phyloP scores from a whole-genome alignment of 495 filamentous ascomycete species.

The Friedmanniomyces endolithicus region DNA sequence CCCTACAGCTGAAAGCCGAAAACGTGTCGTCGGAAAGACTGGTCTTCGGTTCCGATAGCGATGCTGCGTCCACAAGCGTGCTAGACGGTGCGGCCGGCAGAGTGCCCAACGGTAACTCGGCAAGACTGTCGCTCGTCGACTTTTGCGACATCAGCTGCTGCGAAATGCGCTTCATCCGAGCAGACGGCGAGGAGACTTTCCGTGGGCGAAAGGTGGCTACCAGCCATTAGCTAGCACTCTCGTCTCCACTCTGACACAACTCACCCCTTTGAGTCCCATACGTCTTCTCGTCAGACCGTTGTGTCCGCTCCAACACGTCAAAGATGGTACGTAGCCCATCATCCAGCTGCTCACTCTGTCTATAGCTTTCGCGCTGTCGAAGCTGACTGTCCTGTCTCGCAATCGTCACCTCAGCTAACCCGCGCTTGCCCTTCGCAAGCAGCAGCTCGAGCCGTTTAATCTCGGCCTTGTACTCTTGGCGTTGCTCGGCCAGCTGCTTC shows the following conservation, averaged over 20 bases:
- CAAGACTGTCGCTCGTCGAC: neutral
- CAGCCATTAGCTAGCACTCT: neutral
- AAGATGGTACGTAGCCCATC: slow-evolving; percentile 15
- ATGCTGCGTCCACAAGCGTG: neutral
- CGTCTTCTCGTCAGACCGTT: slow-evolving; percentile 18
- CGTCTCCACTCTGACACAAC: neutral
- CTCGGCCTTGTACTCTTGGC: slow-evolving; percentile 22
- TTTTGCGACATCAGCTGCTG: slow-evolving; percentile 13
- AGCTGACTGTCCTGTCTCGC: slow-evolving; percentile 26
- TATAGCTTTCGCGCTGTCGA: slow-evolving; percentile 7
- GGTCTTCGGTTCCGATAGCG: slow-evolving; percentile 8
- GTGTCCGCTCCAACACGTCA: slow-evolving; percentile 15
- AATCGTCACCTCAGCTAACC: slow-evolving; percentile 24
- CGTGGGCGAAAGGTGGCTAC: slow-evolving; percentile 18
- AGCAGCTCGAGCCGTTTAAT: slow-evolving; percentile 28
- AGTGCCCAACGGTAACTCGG: slow-evolving; percentile 16
- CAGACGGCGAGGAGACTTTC: slow-evolving; percentile 22
- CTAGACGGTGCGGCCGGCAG: slow-evolving; percentile 1
- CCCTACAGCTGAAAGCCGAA: slow-evolving; percentile 24
- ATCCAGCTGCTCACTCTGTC: slow-evolving; percentile 3
- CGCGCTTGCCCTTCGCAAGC: slow-evolving; percentile 23
- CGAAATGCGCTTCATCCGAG: slow-evolving; percentile 23
- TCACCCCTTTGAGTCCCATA: slow-evolving; percentile 23
- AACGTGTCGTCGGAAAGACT: slow-evolving; percentile 12
- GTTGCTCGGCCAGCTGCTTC: slow-evolving; percentile 18